A percentile compares a stretch with the other conserved stretches of the same genome.
phyloP scores from a whole-genome alignment of 1,284 basidiomycete species.

The Cerrena zonata region DNA sequence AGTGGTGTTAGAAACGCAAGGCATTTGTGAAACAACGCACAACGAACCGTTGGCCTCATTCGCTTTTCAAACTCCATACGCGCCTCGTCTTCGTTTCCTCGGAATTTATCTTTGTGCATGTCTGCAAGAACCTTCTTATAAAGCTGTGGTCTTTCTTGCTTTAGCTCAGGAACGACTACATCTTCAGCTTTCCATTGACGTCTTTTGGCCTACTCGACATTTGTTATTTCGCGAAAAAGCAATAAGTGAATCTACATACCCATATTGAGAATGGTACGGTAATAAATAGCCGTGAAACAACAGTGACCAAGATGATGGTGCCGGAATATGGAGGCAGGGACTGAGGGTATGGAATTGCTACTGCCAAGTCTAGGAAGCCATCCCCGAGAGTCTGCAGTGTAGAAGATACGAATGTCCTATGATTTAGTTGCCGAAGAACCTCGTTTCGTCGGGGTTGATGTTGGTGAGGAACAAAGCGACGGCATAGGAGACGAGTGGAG shows the following conservation, averaged over 20 bases:
- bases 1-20: background rate
- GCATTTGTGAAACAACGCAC: too few species aligned
- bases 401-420: conserved; percentile 32
- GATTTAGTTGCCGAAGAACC: conserved; percentile 1
- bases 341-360: conserved; percentile 63
- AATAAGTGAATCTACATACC: conserved; percentile 43
- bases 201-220: conserved; percentile 47
- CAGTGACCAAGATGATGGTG: conserved; percentile 72
- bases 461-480: conserved; percentile 7
- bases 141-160: conserved; percentile 47
- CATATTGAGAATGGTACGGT: conserved; percentile 77
- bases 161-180: conserved; percentile 62
- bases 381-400: conserved; percentile 38
- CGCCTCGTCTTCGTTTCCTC: conserved; percentile 50
- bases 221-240: conserved; percentile 1
- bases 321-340: conserved; percentile 66
- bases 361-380: conserved; percentile 57
- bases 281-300: conserved; percentile 56
- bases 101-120: conserved; percentile 53
- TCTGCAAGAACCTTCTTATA: conserved; percentile 47
- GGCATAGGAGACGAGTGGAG: conserved; percentile 7
- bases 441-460: conserved; percentile 1
- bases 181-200: conserved; percentile 63
- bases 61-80: conserved; percentile 44
- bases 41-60: conserved; percentile 34